Evolutionary conservation across 169 alveolate genomes (phyloP).

Genomic region (Plasmodium cynomolgi): DNA sequence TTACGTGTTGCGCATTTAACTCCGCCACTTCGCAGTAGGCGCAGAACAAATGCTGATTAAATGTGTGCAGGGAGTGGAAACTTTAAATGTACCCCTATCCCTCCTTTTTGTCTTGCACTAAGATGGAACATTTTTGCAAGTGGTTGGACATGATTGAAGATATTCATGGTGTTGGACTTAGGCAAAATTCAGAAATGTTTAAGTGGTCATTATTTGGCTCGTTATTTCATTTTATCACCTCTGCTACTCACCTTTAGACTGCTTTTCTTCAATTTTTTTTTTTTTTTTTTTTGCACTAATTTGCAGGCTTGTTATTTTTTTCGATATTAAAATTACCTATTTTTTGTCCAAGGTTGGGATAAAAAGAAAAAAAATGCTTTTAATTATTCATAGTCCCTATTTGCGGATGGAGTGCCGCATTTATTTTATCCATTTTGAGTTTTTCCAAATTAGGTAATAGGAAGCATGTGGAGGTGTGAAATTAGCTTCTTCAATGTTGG

Average conservation of each 20-base stretch:
- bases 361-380: background rate
- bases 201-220: background rate
- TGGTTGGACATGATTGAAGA: background rate
- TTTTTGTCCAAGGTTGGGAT: background rate
- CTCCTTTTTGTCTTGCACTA: background rate
- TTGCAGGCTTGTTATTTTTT: slow-evolving; percentile 2
- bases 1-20: background rate
- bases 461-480: background rate
- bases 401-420: background rate
- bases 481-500: background rate
- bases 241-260: background rate
- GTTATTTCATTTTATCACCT: background rate
- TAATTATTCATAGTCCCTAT: background rate
- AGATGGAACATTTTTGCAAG: background rate
- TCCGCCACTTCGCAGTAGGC: background rate
- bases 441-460: background rate
- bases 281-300: slow-evolving; percentile 32
- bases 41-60: background rate
- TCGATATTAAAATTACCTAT: background rate
- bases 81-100: background rate
- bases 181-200: background rate
- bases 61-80: background rate
- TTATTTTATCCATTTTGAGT: background rate
- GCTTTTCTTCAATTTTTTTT: background rate
- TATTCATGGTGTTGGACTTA: background rate